phyloP scores from a whole-genome alignment of 805 yeast genomes.

The Pichia phayaonensis region DNA sequence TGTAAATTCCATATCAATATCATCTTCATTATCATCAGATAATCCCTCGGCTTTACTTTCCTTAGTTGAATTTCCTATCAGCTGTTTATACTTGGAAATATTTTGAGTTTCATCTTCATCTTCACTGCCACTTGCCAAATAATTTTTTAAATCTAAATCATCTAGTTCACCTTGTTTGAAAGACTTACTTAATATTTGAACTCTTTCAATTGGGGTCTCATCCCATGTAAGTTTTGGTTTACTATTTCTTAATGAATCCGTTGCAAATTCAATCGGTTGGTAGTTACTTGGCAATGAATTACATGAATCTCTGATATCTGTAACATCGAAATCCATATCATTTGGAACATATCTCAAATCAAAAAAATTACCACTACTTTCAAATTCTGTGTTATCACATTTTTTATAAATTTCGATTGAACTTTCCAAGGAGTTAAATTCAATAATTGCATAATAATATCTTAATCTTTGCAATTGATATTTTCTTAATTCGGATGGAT shows the following conservation, averaged over 20 bases:
- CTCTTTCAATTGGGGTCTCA: slow-evolving; percentile 90
- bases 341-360: slow-evolving; percentile 92
- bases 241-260: slow-evolving; percentile 94
- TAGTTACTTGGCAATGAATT: slow-evolving; percentile 65
- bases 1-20: slow-evolving; percentile 89
- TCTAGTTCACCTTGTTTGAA: slow-evolving; percentile 85
- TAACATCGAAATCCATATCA: slow-evolving; percentile 76
- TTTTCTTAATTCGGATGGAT: slow-evolving; percentile 72
- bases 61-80: slow-evolving; percentile 19
- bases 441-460: slow-evolving; percentile 87
- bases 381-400: slow-evolving; percentile 94
- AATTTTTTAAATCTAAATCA: slow-evolving; percentile 88
- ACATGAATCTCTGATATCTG: slow-evolving; percentile 65
- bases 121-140: slow-evolving; percentile 73
- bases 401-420: slow-evolving; percentile 71
- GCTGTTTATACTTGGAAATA: slow-evolving; percentile 54
- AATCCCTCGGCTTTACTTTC: slow-evolving; percentile 1
- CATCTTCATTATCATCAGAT: slow-evolving; percentile 42
- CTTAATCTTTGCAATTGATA: slow-evolving; percentile 90
- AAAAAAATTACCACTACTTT: slow-evolving; percentile 89
- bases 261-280: slow-evolving; percentile 72
- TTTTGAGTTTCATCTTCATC: slow-evolving; percentile 40
- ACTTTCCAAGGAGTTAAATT: slow-evolving; percentile 66
- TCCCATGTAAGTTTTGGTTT: slow-evolving; percentile 98
- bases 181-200: slow-evolving; percentile 65